Evolutionary conservation across 139 green algal genomes (phyloP), one percentile per base, ranked within the genome.

Genomic region (Closterium sp.): DNA sequence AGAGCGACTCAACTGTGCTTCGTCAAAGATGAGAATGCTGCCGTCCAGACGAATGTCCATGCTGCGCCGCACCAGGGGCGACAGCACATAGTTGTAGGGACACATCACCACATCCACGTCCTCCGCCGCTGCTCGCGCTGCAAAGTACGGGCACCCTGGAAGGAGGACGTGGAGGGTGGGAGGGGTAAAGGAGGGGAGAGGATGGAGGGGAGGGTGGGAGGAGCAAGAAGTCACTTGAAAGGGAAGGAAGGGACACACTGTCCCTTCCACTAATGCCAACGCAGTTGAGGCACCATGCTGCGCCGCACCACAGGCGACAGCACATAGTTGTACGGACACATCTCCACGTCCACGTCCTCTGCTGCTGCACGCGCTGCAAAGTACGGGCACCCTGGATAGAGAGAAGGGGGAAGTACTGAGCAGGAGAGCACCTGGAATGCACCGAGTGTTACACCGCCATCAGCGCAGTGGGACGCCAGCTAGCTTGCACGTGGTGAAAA

Each of bases 271-370:
- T 50, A 50, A 50, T 9, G 38, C 38, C 38, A 50, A 50, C 38
- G 38, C 38, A 50, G 38, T 50, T 50, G 38, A 50, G 38, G 38
- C 38, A 50, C 90, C 96, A 99, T 96, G n/a, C 96, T 92, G 7
- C 89, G 42, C 3, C 97, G 94, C 50, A 99, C 95, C 31, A 97
- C 94, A 7, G 94, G 95, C 31, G 96, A 91, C 45, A 97, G 30
- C 10, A 98, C 91, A 95, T 98, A 98, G 84, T 91, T 97, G 96
- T 99, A 99, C 24, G 98, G 98, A 89, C 96, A 97, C 96, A 99
- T 98, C 6, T 99, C 95, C 10, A 99, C 92, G 31, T 99, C 97
- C 19, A 98, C 98, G 0, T 96, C 94, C 13, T 93, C 38, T 9
- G 38, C 7, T 9, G 38, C 38, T 50, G 38, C 38, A 7, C 13